Evolutionary conservation across 768 basidiomycete species (phyloP).

Genomic region (Podaxis rugospora): DNA sequence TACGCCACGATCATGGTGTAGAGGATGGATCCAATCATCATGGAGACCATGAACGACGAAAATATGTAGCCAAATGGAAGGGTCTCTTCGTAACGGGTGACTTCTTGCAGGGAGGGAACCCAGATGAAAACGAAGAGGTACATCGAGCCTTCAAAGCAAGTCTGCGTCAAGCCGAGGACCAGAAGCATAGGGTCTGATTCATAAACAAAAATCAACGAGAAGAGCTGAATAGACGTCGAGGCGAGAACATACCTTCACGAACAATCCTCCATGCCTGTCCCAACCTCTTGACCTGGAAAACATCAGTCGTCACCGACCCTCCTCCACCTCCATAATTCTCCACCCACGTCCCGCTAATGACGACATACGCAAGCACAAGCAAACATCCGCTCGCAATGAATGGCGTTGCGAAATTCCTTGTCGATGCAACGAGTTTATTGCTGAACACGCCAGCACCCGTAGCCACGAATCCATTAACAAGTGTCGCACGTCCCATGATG

Average conservation of each 20-base stretch:
- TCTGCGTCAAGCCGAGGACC: slow-evolving; percentile 68
- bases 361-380: slow-evolving; percentile 48
- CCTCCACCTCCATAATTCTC: slow-evolving; percentile 65
- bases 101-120: slow-evolving; percentile 74
- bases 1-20: slow-evolving; percentile 47
- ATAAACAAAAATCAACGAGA: background rate
- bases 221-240: background rate
- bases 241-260: slow-evolving; percentile 32
- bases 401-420: slow-evolving; percentile 52
- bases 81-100: slow-evolving; percentile 29
- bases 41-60: slow-evolving; percentile 75
- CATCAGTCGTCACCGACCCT: slow-evolving; percentile 27
- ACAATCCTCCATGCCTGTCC: slow-evolving; percentile 56
- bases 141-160: slow-evolving; percentile 83
- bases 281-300: slow-evolving; percentile 50
- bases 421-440: slow-evolving; percentile 56
- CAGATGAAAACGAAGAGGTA: slow-evolving; percentile 83
- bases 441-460: slow-evolving; percentile 61
- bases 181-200: slow-evolving; percentile 53
- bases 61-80: slow-evolving; percentile 80
- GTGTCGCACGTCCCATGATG: slow-evolving; percentile 71
- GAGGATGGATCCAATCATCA: slow-evolving; percentile 75
- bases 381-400: slow-evolving; percentile 61
- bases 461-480: slow-evolving; percentile 72
- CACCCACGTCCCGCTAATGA: slow-evolving; percentile 55